Evolutionary conservation across 768 basidiomycete genomes (phyloP).

Genomic region (Mycena chlorophos): DNA sequence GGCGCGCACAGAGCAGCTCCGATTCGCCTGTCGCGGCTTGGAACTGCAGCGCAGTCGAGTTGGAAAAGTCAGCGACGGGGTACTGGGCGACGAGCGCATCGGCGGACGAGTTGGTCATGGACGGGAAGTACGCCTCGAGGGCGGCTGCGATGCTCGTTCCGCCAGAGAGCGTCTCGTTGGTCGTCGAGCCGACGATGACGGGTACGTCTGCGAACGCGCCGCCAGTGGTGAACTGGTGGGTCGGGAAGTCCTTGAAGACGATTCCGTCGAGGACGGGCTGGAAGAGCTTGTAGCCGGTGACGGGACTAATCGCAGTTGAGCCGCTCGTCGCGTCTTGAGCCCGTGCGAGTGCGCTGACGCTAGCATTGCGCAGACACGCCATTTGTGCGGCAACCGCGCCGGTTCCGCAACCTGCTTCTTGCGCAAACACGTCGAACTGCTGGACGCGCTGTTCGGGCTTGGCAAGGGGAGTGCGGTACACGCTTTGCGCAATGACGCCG

Average conservation of each 20-base stretch:
- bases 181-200: conserved; percentile 58
- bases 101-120: conserved; percentile 40
- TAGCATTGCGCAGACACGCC: conserved; percentile 50
- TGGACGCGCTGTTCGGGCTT: conserved; percentile 53
- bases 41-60: conserved; percentile 39
- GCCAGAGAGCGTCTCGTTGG: conserved; percentile 57
- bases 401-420: conserved; percentile 48
- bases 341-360: conserved; percentile 49
- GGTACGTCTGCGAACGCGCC: conserved; percentile 49
- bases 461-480: conserved; percentile 53
- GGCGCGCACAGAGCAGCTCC: conserved; percentile 52
- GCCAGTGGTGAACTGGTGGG: conserved; percentile 43
- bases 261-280: conserved; percentile 57
- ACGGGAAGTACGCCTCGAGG: conserved; percentile 46
- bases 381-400: conserved; percentile 38
- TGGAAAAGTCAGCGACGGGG: conserved; percentile 43
- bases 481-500: conserved; percentile 62
- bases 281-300: conserved; percentile 47
- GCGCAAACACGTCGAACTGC: conserved; percentile 53
- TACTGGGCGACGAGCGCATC: conserved; percentile 33
- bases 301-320: conserved; percentile 14
- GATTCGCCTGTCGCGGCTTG: conserved; percentile 52
- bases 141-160: conserved; percentile 39
- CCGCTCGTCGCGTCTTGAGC: conserved; percentile 46
- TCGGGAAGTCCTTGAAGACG: conserved; percentile 52